A percentile compares a stretch with the other conserved stretches of the same genome.
These are phyloP conservation scores for Tetradesmus obliquus DNA, from an alignment of 139 green algal genomes.

Conservation along the genomic window DNA sequence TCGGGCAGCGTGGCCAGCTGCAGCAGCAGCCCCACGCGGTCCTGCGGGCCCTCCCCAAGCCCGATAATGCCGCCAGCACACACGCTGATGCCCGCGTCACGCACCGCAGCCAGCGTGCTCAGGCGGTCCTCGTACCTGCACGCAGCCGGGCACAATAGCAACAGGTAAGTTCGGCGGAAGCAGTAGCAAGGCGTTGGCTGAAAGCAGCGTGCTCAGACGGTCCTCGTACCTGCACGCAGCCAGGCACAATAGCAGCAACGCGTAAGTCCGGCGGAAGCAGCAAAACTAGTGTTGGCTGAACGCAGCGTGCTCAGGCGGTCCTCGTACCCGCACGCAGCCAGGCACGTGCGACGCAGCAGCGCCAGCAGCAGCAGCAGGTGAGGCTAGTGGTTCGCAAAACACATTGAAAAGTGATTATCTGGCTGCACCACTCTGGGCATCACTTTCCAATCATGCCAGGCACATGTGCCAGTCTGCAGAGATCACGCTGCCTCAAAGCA, in stretches of 20 bases:
- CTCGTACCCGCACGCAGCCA: slow-evolving; percentile 45
- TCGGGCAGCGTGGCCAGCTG: slow-evolving; percentile 95
- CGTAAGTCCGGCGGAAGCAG: too few species aligned
- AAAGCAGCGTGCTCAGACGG: slow-evolving; percentile 86
- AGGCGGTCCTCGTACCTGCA: slow-evolving; percentile 81
- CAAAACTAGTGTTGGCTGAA: too few species aligned
- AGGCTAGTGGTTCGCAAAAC: too few species aligned
- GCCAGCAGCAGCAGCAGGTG: neutral
- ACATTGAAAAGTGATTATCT: too few species aligned
- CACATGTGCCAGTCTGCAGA: too few species aligned
- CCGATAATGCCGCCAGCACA: slow-evolving; percentile 97
- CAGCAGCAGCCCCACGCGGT: slow-evolving; percentile 89
- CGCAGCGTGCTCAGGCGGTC: slow-evolving; percentile 91
- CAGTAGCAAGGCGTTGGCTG: too few species aligned
- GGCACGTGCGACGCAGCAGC: too few species aligned
- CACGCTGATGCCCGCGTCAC: slow-evolving; percentile 93
- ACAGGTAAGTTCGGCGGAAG: too few species aligned
- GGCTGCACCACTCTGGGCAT: too few species aligned
- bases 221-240: slow-evolving; percentile 65
- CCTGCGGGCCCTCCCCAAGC: slow-evolving; percentile 86
- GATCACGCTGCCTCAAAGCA: too few species aligned
- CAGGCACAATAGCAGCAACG: neutral
- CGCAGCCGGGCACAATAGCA: neutral
- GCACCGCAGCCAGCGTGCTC: slow-evolving; percentile 87
- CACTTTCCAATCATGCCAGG: too few species aligned